These are phyloP conservation scores for Blastobotrys illinoisensis DNA, from an alignment of 1,139 yeast genomes.

Conservation along the genomic window DNA sequence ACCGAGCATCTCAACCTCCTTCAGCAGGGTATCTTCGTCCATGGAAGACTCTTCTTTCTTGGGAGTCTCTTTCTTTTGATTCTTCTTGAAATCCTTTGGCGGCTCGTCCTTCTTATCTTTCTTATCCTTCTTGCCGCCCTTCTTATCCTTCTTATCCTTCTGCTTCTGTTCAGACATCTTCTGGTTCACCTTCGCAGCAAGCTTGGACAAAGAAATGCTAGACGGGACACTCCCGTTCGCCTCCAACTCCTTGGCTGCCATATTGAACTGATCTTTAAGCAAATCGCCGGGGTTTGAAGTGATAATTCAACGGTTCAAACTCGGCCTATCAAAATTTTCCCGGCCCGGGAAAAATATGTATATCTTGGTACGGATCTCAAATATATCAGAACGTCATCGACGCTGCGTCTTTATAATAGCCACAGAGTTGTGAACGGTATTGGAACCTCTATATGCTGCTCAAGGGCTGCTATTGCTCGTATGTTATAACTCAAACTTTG, in stretches of 20 bases:
- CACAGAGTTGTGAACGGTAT: too few relatives aligned
- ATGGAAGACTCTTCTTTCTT: not conserved
- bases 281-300: not conserved
- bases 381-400: not conserved
- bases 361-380: not conserved
- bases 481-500: too few relatives aligned
- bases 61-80: constrained; percentile 2
- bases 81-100: not conserved
- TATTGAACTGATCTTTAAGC: not conserved
- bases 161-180: constrained; percentile 16
- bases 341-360: not conserved
- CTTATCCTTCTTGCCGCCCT: constrained; percentile 17
- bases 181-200: constrained; percentile 21
- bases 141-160: constrained; percentile 13
- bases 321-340: not conserved
- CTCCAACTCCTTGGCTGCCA: not conserved
- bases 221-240: constrained; percentile 1
- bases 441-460: too few relatives aligned
- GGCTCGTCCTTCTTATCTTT: constrained; percentile 6
- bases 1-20: constrained; percentile 43
- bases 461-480: too few relatives aligned
- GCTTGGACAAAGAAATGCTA: constrained; percentile 12
- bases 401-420: not conserved
- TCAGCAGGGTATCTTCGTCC: constrained; percentile 15
- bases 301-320: not conserved